Percentiles rank a stretch among this genome's conserved stretches.
Conservation (phyloP, 2,329 filamentous ascomycete species). For the Colletotrichum eleusines region DNA sequence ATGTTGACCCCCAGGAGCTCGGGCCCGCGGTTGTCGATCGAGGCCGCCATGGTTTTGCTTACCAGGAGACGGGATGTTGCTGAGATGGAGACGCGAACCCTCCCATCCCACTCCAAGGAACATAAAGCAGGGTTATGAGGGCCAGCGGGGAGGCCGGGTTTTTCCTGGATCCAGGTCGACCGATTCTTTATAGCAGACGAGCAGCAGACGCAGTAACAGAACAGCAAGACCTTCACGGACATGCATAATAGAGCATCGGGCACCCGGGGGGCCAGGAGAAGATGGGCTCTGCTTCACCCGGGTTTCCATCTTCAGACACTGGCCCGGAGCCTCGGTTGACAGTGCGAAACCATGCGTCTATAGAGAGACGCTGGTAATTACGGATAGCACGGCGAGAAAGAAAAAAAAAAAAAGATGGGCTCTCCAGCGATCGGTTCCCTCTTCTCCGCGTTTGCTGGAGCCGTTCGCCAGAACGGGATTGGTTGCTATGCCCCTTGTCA, state of each 20-base stretch:
- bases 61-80: conserved; percentile 15
- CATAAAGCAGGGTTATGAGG: neutral
- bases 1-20: conserved; percentile 51
- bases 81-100: conserved; percentile 15
- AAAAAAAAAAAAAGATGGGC: neutral
- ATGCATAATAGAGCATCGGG: neutral
- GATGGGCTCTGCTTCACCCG: neutral
- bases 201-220: neutral
- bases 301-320: neutral
- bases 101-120: conserved; percentile 25
- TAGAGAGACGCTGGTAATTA: neutral
- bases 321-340: neutral
- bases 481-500: neutral
- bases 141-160: neutral
- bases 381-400: neutral
- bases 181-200: neutral
- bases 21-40: conserved; percentile 50
- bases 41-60: conserved; percentile 21
- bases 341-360: neutral
- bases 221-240: neutral
- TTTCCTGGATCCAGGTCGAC: neutral
- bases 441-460: neutral
- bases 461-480: neutral
- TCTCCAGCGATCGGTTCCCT: neutral
- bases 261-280: neutral